Evolutionary conservation across 2,329 filamentous ascomycete species (phyloP), one percentile per base, ranked within the genome.

Genomic region (Delphinella strobiligena): DNA sequence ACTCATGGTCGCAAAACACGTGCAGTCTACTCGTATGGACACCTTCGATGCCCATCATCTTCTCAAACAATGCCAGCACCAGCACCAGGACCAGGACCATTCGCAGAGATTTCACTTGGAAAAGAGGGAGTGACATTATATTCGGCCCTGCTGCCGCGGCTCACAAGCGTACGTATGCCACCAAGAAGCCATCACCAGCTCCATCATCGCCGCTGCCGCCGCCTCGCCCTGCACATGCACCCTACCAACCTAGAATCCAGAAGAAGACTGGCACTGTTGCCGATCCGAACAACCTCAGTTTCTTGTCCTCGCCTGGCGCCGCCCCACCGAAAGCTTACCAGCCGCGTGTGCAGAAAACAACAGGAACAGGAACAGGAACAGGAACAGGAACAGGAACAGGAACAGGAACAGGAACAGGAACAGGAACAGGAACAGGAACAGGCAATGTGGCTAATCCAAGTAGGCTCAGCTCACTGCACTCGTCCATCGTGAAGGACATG

Each of bases 81-180:
- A 27, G 22, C n/a, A n/a, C n/a, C n/a, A n/a, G n/a, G n/a, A n/a
- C n/a, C n/a, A 27, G 22, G 22, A 27, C 22, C 22, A 27, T 35
- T 17, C 38, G 32, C 24, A 2, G 22, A 9, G 19, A 40, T 14
- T 12, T 22, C 32, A 31, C n/a, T n/a, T 31, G 38, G 38, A 31
- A 16, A 3, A 35, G 12, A 15, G 24, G 19, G 19, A 27, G 24
- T 12, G 16, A 11, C 31, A 12, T 31, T 16, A 18, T 34, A n/a
- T 31, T 31, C 17, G 34, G 31, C 12, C 19, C 14, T 12, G 16
- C 38, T 16, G 11, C 24, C 5, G n/a, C n/a, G n/a, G 11, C 24
- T 5, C 38, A 40, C 14, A 40, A 36, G 27, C 38, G 38, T 27
- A 27, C 22, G 7, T 27, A 27, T 12, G 22, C 22, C 12, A 27